A percentile compares a stretch with the other conserved stretches of the same genome.
phyloP scores from a whole-genome alignment of 2,329 filamentous ascomycete genomes.

The Fonsecaea monophora region DNA sequence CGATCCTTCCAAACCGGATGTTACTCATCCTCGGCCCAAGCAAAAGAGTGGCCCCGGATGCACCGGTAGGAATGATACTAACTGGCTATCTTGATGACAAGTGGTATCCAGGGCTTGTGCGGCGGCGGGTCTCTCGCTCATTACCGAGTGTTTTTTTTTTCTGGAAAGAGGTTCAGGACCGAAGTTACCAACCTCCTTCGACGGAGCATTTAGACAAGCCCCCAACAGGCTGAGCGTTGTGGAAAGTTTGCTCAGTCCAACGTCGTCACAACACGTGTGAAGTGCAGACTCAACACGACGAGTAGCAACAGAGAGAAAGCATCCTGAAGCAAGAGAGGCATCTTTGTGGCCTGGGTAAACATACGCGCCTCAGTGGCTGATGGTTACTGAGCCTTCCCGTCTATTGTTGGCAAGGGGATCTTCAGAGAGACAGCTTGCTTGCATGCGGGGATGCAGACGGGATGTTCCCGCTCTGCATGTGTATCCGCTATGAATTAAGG shows the following conservation, averaged over 20 bases:
- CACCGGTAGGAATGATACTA: background rate
- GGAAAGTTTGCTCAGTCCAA: background rate
- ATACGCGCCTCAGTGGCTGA: background rate
- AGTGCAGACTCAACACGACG: background rate
- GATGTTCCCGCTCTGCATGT: conserved; percentile 32
- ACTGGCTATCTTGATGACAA: background rate
- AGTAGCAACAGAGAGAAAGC: background rate
- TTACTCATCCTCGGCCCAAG: background rate
- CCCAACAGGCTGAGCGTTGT: background rate
- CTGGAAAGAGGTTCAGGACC: conserved; percentile 1
- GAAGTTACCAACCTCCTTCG: background rate
- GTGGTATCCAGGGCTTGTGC: background rate
- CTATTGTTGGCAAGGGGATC: conserved; percentile 20
- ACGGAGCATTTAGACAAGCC: background rate
- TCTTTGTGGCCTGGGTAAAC: background rate
- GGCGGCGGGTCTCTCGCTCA: background rate
- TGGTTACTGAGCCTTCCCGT: background rate
- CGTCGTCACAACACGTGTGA: conserved; percentile 9
- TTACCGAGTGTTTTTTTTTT: background rate
- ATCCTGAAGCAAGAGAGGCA: background rate
- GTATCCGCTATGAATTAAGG: conserved; percentile 35
- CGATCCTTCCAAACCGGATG: background rate
- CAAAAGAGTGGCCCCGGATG: background rate
- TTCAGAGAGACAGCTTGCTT: conserved; percentile 25
- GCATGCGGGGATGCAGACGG: conserved; percentile 34